Base-by-base conservation (phyloP, 2,329 filamentous ascomycete genomes). In the Aspergillus novoparasiticus region DNA sequence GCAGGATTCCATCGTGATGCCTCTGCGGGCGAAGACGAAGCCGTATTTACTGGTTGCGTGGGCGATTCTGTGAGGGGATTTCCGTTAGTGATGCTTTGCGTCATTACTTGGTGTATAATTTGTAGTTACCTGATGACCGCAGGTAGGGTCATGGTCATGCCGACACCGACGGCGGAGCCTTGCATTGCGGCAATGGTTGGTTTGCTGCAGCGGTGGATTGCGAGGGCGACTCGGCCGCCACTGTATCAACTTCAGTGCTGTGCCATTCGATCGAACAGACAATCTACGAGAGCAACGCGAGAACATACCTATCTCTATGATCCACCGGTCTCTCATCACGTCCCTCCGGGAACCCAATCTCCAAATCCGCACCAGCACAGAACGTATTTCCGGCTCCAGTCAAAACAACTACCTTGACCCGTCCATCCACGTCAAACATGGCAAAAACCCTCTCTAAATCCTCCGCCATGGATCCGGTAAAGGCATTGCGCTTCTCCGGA, bases 1-100 rank as follows among this genome's bases (percentile, higher is more conserved):
- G 72, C 86, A 89, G 0, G 89, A 90, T 76, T 94, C 91, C 85
- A 91, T 89, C 63, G 87, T 83, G 70, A 93, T 82, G 1, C 90
- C 90, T 50, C 90, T 83, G 30, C 89, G 85, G 28, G 85, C 83
- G 75, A 93, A 94, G 21, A 92, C 89, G 73, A 93, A 91, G 58
- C 90, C 90, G 66, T 93, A 85, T 72, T 90, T 90, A 2, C 89
- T 88, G 12, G 79, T 77, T 46, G 78, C 73, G 67, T 85, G 86
- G 46, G 81, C 86, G 65, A 89, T 78, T 48, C 85, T 76, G 21
- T 12, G 2, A 3, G 3, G 2, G 14, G 6, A 11, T 10, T 32
- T 50, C 23, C 3, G 10, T 54, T 36, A 54, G 30, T 21, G 6
- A n/a, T 34, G 19, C 8, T 21, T 11, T 14, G 10, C 23, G 4